Base-by-base conservation (phyloP, 495 filamentous ascomycete species). In the Rusavskia elegans region DNA sequence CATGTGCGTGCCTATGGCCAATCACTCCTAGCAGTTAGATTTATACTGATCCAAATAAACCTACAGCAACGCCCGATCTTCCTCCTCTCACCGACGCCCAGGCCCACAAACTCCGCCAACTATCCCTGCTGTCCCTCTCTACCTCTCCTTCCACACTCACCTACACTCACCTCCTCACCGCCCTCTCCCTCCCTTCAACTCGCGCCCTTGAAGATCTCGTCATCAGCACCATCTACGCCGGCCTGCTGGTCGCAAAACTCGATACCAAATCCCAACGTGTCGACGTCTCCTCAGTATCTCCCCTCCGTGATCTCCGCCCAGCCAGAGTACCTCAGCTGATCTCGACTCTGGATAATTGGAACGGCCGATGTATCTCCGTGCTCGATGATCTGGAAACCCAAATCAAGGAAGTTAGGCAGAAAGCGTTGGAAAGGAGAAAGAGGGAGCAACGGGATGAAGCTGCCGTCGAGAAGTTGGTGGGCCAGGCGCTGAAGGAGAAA, bases 121-220 rank as follows among this genome's bases (percentile, higher is more conserved):
- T 98, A 44, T 84, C 90, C 38, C 81, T 98, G 56, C 76, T 97
- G 50, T 79, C 85, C 13, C 75, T 94, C 55, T 68, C 76, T 35
- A 71, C 81, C 59, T 74, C 77, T 37, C 71, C 72, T 29, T 55
- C 61, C 39, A 71, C 71, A 61, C 80, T 95, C 19, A 85, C 75
- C 55, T 98, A 98, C 67, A 54, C 71, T 35, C 60, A 75, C 48
- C 80, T 98, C 29, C 80, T 79, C 52, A 38, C 55, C 27, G 67
- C 71, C 8, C 85, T 98, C 49, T 78, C 73, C 49, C 81, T 95
- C 30, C 58, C 79, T 48, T 74, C 69, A 53, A 63, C 74, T 51
- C 77, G 84, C 32, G 80, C 83, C 39, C 82, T 98, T 58, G 92
- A 98, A 73, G 79, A 89, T 58, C 82, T 97, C 50, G 78, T 97